Conservation (phyloP, 805 yeast species). For the Starmera amethionina region DNA sequence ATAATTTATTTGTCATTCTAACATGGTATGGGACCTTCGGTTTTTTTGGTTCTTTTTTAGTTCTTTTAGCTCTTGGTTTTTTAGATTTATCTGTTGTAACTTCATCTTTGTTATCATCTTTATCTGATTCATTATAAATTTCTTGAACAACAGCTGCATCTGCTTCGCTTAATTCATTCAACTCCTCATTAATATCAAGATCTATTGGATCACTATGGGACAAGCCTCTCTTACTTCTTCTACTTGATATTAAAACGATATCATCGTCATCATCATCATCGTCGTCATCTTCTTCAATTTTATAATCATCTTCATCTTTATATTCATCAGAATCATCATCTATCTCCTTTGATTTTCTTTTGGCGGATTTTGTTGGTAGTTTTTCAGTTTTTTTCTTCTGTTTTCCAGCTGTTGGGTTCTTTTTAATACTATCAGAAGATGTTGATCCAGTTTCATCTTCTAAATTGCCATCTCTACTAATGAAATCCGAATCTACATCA, state of each 20-base stretch:
- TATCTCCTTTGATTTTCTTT: slow-evolving; percentile 13
- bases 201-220: slow-evolving; percentile 10
- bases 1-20: slow-evolving; percentile 57
- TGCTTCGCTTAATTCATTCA: neutral
- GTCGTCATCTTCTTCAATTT: slow-evolving; percentile 14
- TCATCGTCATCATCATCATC: slow-evolving; percentile 19
- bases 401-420: slow-evolving; percentile 4
- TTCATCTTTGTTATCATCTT: slow-evolving; percentile 15
- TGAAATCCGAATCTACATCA: neutral
- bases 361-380: slow-evolving; percentile 16
- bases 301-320: slow-evolving; percentile 13
- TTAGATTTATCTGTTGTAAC: slow-evolving; percentile 10
- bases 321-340: slow-evolving; percentile 27
- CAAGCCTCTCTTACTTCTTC: slow-evolving; percentile 3
- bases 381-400: slow-evolving; percentile 3
- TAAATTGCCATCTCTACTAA: slow-evolving; percentile 2
- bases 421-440: slow-evolving; percentile 4
- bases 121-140: slow-evolving; percentile 5
- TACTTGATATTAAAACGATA: slow-evolving; percentile 6
- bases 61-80: slow-evolving; percentile 10
- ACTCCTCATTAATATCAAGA: slow-evolving; percentile 5
- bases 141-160: neutral
- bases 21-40: slow-evolving; percentile 61
- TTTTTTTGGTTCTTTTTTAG: slow-evolving; percentile 19
- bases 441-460: neutral